These are phyloP conservation scores for Thielaviopsis cerberus DNA, from an alignment of 2,329 filamentous ascomycete species.

Conservation along the genomic window DNA sequence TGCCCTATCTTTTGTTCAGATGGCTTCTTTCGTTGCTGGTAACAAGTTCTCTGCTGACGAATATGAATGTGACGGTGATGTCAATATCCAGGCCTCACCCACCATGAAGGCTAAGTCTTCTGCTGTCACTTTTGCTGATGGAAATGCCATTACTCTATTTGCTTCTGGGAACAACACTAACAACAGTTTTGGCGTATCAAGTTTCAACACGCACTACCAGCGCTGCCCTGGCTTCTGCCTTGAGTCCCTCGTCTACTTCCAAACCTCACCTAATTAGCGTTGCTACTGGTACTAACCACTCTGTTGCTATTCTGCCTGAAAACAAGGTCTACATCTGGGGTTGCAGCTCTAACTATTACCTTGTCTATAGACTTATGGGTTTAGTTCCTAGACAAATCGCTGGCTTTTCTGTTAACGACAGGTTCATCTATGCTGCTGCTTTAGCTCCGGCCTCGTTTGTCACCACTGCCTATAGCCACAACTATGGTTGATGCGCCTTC, in stretches of 20 bases:
- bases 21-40: too few relatives aligned
- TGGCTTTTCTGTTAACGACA: slow-evolving; percentile 34
- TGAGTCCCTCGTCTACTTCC: slow-evolving; percentile 38
- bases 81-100: background rate
- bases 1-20: background rate
- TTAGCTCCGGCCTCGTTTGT: slow-evolving; percentile 53
- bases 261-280: slow-evolving; percentile 41
- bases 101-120: background rate
- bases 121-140: too few relatives aligned
- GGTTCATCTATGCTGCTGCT: slow-evolving; percentile 38
- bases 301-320: slow-evolving; percentile 50
- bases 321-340: slow-evolving; percentile 67
- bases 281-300: slow-evolving; percentile 60
- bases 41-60: background rate
- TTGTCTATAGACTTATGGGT: slow-evolving; percentile 30
- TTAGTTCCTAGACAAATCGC: slow-evolving; percentile 22
- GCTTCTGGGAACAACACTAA: background rate
- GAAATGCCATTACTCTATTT: too few relatives aligned
- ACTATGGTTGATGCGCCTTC: slow-evolving; percentile 66
- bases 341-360: slow-evolving; percentile 52
- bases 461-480: slow-evolving; percentile 45
- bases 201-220: background rate
- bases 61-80: background rate
- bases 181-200: background rate
- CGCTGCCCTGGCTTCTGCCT: slow-evolving; percentile 27